These are phyloP conservation scores for Tetrahymena elliotti DNA, from an alignment of 73 alveolate species.

Conservation along the genomic window DNA sequence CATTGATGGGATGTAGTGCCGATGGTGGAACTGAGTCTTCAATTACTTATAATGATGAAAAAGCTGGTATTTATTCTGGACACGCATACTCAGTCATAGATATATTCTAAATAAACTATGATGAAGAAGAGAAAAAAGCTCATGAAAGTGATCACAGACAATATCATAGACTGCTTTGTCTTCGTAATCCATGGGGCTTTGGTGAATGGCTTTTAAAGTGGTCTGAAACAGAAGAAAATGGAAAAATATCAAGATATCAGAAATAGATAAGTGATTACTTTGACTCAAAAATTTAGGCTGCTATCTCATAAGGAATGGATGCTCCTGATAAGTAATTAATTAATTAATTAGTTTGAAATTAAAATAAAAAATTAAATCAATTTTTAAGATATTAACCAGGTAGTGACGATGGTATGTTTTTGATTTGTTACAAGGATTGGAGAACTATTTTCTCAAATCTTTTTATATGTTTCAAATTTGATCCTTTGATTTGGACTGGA, in stretches of 20 bases:
- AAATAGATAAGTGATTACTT: conserved; percentile 7
- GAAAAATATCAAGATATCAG: conserved; percentile 1
- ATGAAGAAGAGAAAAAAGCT: conserved; percentile 11
- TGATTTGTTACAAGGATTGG: conserved; percentile 86
- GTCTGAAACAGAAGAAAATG: conserved; percentile 88
- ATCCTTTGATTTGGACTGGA: conserved; percentile 7
- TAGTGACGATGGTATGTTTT: conserved; percentile 94
- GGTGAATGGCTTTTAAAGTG: conserved; percentile 96
- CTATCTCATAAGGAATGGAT: conserved; percentile 2
- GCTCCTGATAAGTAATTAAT: conserved; percentile 34
- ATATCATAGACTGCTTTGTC: conserved; percentile 73
- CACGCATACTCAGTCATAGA: conserved; percentile 97
- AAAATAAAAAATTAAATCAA: conserved; percentile 41
- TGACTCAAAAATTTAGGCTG: conserved; percentile 4
- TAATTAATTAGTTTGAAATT: conserved; percentile 36
- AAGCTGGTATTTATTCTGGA: conserved; percentile 86
- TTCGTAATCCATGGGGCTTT: conserved; percentile 99
- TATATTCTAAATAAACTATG: conserved; percentile 66
- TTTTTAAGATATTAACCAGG: conserved; percentile 70
- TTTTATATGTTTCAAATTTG: conserved; percentile 17
- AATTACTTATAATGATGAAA: conserved; percentile 72
- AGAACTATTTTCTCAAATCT: conserved; percentile 58
- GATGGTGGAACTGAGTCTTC: conserved; percentile 78
- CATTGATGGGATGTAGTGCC: conserved; percentile 89
- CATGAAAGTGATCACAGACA: conserved; percentile 41